A percentile compares a stretch with the other conserved stretches of the same genome.
These are phyloP conservation scores for Rhodosporidiobolus odoratus DNA, from an alignment of 768 basidiomycete species.

Conservation along the genomic window DNA sequence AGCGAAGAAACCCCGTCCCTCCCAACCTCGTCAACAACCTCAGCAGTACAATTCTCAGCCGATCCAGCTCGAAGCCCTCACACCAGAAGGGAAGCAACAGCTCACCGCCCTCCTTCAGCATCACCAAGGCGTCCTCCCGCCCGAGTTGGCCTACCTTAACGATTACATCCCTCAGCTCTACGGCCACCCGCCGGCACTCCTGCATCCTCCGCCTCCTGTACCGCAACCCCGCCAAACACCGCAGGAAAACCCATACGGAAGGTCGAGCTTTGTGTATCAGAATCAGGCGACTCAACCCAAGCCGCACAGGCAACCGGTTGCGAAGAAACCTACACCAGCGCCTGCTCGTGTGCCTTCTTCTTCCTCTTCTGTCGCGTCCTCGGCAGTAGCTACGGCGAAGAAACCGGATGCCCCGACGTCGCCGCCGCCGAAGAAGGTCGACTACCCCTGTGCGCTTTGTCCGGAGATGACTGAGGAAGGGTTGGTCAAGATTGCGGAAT, in stretches of 20 bases:
- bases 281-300: background rate
- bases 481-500: slow-evolving; percentile 38
- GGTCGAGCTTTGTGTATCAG: background rate
- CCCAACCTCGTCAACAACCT: slow-evolving; percentile 1
- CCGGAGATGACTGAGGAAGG: slow-evolving; percentile 38
- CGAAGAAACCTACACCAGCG: background rate
- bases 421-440: slow-evolving; percentile 5
- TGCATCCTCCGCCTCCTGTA: background rate
- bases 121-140: slow-evolving; percentile 4
- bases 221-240: background rate
- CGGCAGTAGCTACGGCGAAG: background rate
- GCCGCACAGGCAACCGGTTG: too few relatives aligned
- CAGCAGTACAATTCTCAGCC: background rate
- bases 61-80: background rate
- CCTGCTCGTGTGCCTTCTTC: background rate
- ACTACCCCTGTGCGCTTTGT: slow-evolving; percentile 39
- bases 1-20: slow-evolving; percentile 1
- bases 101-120: slow-evolving; percentile 16
- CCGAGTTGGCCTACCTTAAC: slow-evolving; percentile 13
- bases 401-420: background rate
- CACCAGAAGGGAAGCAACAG: slow-evolving; percentile 1
- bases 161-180: background rate
- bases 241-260: background rate
- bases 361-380: background rate
- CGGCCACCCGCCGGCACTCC: background rate